Conservation (phyloP, 2,329 filamentous ascomycete species). For the Domatiomyces globalis region DNA sequence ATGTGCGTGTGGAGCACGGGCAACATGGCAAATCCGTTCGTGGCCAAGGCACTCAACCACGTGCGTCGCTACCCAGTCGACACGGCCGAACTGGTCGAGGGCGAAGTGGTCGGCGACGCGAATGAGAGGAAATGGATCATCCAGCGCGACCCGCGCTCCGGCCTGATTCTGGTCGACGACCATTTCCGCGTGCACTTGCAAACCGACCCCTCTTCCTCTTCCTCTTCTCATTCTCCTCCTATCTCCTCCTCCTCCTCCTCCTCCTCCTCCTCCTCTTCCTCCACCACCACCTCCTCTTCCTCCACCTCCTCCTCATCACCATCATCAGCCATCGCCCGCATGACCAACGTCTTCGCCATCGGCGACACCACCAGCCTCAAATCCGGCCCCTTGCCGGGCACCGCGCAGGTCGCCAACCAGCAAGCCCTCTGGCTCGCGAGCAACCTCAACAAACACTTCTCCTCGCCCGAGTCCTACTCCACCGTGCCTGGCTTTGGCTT, state of each 20-base stretch:
- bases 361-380: conserved; percentile 43
- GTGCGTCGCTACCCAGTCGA: conserved; percentile 23
- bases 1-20: conserved; percentile 49
- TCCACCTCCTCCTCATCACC: not conserved
- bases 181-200: conserved; percentile 42
- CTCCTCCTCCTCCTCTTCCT: too few species aligned
- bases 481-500: conserved; percentile 35
- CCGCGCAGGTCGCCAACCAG: conserved; percentile 45
- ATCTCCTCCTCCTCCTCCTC: not conserved
- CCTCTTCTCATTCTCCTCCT: not conserved
- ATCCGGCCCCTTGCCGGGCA: conserved; percentile 39
- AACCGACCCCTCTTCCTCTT: conserved; percentile 15
- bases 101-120: conserved; percentile 6
- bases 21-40: conserved; percentile 42
- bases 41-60: conserved; percentile 30
- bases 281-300: too few species aligned
- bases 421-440: conserved; percentile 45
- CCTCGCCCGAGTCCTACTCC: conserved; percentile 12
- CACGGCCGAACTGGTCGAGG: conserved; percentile 21
- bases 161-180: conserved; percentile 41
- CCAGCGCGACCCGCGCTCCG: conserved; percentile 33
- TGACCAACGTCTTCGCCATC: conserved; percentile 41
- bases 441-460: conserved; percentile 35
- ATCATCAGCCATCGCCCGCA: conserved; percentile 25
- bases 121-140: conserved; percentile 32